Conservation (phyloP, 139 green algal species). For the Nannochloris sp. region DNA sequence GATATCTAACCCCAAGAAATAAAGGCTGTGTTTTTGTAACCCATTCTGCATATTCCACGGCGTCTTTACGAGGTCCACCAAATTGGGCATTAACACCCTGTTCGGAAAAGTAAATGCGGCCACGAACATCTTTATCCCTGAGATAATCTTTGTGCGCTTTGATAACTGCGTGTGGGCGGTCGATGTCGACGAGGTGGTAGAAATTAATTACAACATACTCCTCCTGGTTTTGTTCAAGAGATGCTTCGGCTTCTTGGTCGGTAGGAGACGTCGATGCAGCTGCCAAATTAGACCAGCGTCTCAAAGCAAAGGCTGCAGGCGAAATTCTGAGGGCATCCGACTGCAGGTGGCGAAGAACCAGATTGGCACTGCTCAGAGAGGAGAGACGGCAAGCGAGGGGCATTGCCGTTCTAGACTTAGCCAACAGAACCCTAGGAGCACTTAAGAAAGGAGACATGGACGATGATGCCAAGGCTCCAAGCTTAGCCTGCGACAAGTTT, state of each 20-base stretch:
- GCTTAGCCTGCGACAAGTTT: too few species aligned
- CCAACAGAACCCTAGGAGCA: too few species aligned
- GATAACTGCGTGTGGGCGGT: slow-evolving; percentile 52
- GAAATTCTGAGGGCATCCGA: too few species aligned
- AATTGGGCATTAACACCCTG: slow-evolving; percentile 97
- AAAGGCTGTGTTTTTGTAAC: slow-evolving; percentile 42
- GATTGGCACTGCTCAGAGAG: too few species aligned
- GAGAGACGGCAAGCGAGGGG: too few species aligned
- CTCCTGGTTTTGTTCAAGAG: neutral
- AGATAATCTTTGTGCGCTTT: slow-evolving; percentile 41
- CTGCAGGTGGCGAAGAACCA: too few species aligned
- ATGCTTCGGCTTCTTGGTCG: neutral
- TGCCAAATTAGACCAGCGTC: neutral
- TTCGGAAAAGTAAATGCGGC: slow-evolving; percentile 90
- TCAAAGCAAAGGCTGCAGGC: neutral
- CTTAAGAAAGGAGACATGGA: too few species aligned
- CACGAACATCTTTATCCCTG: slow-evolving; percentile 50
- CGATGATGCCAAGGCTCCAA: too few species aligned
- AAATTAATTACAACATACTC: slow-evolving; percentile 80
- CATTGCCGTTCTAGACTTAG: too few species aligned
- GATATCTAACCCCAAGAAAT: slow-evolving; percentile 47
- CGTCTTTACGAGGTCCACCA: slow-evolving; percentile 52
- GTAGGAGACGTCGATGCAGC: neutral
- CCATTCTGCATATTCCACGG: slow-evolving; percentile 67
- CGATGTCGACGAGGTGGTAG: slow-evolving; percentile 83